phyloP scores from a whole-genome alignment of 208 protist genomes.

The Acanthamoeba polyphaga region DNA sequence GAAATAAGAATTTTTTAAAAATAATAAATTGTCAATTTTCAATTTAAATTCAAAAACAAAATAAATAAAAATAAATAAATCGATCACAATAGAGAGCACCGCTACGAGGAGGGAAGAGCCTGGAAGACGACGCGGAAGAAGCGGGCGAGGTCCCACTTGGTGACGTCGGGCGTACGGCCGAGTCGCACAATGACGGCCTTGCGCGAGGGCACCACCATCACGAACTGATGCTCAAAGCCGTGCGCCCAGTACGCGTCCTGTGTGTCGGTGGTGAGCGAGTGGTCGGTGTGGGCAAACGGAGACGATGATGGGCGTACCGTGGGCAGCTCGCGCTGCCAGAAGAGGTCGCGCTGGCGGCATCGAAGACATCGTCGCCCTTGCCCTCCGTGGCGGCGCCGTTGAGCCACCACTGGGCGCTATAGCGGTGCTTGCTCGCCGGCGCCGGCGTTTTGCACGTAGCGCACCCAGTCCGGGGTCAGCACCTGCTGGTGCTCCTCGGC shows the following conservation, averaged over 20 bases:
- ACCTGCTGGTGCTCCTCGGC: background rate
- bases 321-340: slow-evolving; percentile 7
- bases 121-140: slow-evolving; percentile 21
- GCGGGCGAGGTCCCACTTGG: slow-evolving; percentile 20
- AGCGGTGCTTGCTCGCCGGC: slow-evolving; percentile 37
- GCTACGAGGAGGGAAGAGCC: background rate
- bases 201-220: slow-evolving; percentile 32
- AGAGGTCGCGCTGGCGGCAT: background rate
- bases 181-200: background rate
- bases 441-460: background rate
- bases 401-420: slow-evolving; percentile 29
- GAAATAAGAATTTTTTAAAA: background rate
- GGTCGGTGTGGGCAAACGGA: background rate
- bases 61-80: background rate
- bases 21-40: background rate
- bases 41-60: too few relatives aligned
- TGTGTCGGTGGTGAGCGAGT: background rate
- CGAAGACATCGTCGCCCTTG: background rate
- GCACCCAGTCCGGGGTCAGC: slow-evolving; percentile 4
- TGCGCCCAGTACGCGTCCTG: slow-evolving; percentile 18
- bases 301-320: background rate
- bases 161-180: background rate
- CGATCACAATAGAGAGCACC: background rate
- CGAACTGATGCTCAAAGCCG: background rate
- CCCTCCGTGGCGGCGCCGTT: background rate